A percentile compares a stretch with the other conserved stretches of the same genome.
Conservation (phyloP, 139 green algal genomes). For the Nannochloris sp. region DNA sequence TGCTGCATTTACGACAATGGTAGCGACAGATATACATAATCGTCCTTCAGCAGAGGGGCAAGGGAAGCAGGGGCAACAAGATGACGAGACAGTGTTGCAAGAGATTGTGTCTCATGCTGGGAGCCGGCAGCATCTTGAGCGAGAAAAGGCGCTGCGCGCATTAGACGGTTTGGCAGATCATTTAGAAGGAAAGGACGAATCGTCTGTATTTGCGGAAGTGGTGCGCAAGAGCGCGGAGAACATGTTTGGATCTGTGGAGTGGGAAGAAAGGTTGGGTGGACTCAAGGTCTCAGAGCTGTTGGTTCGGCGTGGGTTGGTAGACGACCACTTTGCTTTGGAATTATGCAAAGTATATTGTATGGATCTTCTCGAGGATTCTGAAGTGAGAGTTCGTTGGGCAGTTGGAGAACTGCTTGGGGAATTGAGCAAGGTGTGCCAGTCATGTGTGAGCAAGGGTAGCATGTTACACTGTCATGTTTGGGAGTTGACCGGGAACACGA, state of each 20-base stretch:
- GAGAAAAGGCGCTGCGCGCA: constrained; percentile 28
- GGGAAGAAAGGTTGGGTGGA: constrained; percentile 40
- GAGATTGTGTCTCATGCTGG: constrained; percentile 1
- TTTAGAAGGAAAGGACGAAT: not conserved
- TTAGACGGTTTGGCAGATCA: not conserved
- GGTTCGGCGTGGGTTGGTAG: not conserved
- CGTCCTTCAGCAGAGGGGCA: not conserved
- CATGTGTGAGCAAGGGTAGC: too few relatives aligned
- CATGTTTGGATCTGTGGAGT: constrained; percentile 25
- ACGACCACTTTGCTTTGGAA: not conserved
- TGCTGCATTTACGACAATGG: too few relatives aligned
- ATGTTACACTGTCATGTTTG: constrained; percentile 16
- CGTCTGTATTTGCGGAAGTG: not conserved
- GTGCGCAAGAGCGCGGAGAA: constrained; percentile 13
- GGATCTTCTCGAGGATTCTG: constrained; percentile 36
- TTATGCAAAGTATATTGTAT: not conserved
- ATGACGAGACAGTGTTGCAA: not conserved
- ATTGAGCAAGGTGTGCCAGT: constrained; percentile 21
- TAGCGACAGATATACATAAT: too few relatives aligned
- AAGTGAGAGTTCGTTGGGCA: constrained; percentile 54
- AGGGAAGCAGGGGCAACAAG: not conserved
- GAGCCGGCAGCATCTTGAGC: constrained; percentile 18
- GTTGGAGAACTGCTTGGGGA: constrained; percentile 44
- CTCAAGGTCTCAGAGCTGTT: constrained; percentile 33
- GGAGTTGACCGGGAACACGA: constrained; percentile 16